These are phyloP conservation scores for Lactarius pseudohatsudake DNA, from an alignment of 768 basidiomycete species.

Conservation along the genomic window DNA sequence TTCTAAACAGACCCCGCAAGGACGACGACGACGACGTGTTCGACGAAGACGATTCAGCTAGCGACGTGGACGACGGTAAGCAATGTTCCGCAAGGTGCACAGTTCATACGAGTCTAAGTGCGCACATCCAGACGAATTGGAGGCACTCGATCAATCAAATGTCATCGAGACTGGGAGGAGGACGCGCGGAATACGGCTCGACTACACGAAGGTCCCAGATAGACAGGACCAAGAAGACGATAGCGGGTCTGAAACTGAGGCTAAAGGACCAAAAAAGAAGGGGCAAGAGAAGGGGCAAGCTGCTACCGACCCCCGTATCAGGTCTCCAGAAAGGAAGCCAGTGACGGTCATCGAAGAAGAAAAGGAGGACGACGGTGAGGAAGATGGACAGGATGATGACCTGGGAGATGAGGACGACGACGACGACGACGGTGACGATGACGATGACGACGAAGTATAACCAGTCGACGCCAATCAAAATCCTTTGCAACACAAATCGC, in stretches of 20 bases:
- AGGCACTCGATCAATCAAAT: slow-evolving; percentile 30
- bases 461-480: not conserved
- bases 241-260: slow-evolving; percentile 53
- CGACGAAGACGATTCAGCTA: slow-evolving; percentile 32
- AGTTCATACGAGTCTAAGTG: not conserved
- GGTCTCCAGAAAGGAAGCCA: slow-evolving; percentile 35
- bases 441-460: not conserved
- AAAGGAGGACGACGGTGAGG: slow-evolving; percentile 37
- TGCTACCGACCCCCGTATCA: slow-evolving; percentile 10
- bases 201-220: slow-evolving; percentile 35
- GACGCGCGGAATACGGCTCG: slow-evolving; percentile 34
- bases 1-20: slow-evolving; percentile 22
- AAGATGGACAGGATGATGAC: slow-evolving; percentile 28
- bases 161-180: slow-evolving; percentile 31
- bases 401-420: slow-evolving; percentile 36
- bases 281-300: slow-evolving; percentile 32
- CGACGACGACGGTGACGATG: slow-evolving; percentile 7
- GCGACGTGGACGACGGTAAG: slow-evolving; percentile 33
- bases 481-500: not conserved
- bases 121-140: slow-evolving; percentile 31
- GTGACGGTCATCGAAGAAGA: slow-evolving; percentile 43
- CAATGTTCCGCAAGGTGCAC: not conserved
- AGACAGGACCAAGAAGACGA: slow-evolving; percentile 34
- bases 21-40: slow-evolving; percentile 35
- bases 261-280: slow-evolving; percentile 44